These are phyloP conservation scores for Dipsacomyces acuminosporus DNA, from an alignment of 371 early-diverging fungal genomes.

Conservation along the genomic window DNA sequence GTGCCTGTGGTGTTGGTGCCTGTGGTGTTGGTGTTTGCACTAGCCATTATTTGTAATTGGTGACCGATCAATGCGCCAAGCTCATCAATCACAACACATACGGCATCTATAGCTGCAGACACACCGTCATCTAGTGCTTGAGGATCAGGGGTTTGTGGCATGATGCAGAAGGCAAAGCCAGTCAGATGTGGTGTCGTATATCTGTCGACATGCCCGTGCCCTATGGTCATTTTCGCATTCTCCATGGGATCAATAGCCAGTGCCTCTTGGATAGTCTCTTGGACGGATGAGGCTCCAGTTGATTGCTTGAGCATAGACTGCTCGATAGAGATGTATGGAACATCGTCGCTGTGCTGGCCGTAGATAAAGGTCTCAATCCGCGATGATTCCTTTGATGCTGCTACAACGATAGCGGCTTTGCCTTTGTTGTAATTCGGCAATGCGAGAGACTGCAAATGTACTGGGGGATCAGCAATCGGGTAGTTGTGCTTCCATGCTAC, in stretches of 20 bases:
- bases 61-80: conserved; percentile 21
- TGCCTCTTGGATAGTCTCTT: conserved; percentile 13
- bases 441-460: conserved; percentile 9
- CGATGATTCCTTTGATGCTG: conserved; percentile 20
- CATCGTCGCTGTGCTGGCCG: conserved; percentile 18
- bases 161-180: conserved; percentile 10
- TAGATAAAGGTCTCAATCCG: conserved; percentile 18
- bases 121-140: neutral
- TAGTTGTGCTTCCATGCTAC: conserved; percentile 19
- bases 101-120: neutral
- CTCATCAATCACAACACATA: conserved; percentile 20
- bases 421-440: conserved; percentile 11
- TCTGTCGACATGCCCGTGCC: conserved; percentile 7
- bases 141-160: neutral
- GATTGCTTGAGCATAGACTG: conserved; percentile 19
- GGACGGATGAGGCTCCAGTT: neutral
- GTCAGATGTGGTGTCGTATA: conserved; percentile 15
- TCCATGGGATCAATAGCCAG: conserved; percentile 28
- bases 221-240: conserved; percentile 8
- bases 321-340: conserved; percentile 24
- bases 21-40: neutral
- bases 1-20: no score
- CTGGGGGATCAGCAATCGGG: conserved; percentile 16
- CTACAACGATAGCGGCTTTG: conserved; percentile 14
- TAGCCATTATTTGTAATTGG: conserved; percentile 5